A percentile compares a stretch with the other conserved stretches of the same genome.
phyloP scores from a whole-genome alignment of 148 eudicot species.

The Bassia scoparia region DNA sequence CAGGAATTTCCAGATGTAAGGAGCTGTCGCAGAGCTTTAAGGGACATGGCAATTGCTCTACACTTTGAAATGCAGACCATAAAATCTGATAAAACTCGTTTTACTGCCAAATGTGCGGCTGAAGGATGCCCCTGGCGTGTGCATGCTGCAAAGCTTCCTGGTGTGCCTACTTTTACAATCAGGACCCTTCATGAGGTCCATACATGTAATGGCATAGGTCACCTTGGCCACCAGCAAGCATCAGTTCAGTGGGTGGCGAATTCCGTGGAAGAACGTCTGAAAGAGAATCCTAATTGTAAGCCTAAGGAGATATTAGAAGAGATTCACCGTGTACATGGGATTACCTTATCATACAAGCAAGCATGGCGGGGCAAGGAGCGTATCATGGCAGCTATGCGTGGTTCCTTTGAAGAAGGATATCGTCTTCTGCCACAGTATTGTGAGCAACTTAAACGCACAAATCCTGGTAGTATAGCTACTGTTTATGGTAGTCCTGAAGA shows the following conservation, averaged over 20 bases:
- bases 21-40: conserved; percentile 54
- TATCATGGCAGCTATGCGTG: conserved; percentile 61
- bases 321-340: conserved; percentile 55
- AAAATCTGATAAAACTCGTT: conserved; percentile 60
- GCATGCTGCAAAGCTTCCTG: conserved; percentile 55
- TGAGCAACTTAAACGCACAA: conserved; percentile 48
- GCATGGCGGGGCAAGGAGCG: conserved; percentile 72
- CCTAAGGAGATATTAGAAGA: conserved; percentile 67
- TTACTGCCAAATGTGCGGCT: conserved; percentile 52
- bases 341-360: conserved; percentile 58
- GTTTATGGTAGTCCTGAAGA: conserved; percentile 47
- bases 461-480: conserved; percentile 58
- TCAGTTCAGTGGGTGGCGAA: conserved; percentile 63
- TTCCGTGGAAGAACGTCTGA: conserved; percentile 47
- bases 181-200: conserved; percentile 47
- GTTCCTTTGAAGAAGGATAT: conserved; percentile 65
- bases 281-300: conserved; percentile 52
- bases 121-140: conserved; percentile 66
- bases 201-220: conserved; percentile 50
- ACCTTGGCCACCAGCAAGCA: conserved; percentile 62
- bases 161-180: conserved; percentile 48
- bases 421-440: conserved; percentile 55
- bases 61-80: conserved; percentile 59
- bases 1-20: conserved; percentile 59
- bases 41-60: conserved; percentile 55